Conservation (phyloP, 163 green algal genomes). For the Chlorella variabilis region DNA sequence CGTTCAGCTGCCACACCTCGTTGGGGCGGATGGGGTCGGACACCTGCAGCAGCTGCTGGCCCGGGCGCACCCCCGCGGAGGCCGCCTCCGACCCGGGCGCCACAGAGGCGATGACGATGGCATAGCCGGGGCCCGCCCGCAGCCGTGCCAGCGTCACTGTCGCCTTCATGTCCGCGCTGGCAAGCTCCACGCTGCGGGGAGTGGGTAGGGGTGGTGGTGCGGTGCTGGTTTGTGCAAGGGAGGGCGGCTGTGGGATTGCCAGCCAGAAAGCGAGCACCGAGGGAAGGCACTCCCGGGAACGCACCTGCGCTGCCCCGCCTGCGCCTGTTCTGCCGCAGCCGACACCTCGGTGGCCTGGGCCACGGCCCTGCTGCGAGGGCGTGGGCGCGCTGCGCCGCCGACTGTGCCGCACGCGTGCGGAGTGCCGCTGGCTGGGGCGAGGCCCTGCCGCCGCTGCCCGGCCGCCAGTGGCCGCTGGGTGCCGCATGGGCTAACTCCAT, state of each 20-base stretch:
- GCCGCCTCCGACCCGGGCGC: not conserved
- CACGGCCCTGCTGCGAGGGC: no score
- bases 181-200: conserved; percentile 19
- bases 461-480: no score
- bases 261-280: no score
- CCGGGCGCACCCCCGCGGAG: conserved; percentile 36
- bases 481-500: no score
- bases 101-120: conserved; percentile 3
- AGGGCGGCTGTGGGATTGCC: not conserved
- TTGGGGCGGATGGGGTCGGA: conserved; percentile 36
- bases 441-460: no score
- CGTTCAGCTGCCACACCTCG: conserved; percentile 51
- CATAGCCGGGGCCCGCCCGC: not conserved
- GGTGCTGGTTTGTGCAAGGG: no score
- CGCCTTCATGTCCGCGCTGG: not conserved
- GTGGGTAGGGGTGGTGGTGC: no score
- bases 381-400: no score
- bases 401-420: no score
- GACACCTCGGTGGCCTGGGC: not conserved
- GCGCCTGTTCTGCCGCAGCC: not conserved
- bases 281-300: no score
- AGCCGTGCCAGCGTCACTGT: not conserved
- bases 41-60: conserved; percentile 45
- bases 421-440: no score
- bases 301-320: not conserved